phyloP scores from a whole-genome alignment of 176 grass and related monocot genomes.

The Phyllostachys edulis region DNA sequence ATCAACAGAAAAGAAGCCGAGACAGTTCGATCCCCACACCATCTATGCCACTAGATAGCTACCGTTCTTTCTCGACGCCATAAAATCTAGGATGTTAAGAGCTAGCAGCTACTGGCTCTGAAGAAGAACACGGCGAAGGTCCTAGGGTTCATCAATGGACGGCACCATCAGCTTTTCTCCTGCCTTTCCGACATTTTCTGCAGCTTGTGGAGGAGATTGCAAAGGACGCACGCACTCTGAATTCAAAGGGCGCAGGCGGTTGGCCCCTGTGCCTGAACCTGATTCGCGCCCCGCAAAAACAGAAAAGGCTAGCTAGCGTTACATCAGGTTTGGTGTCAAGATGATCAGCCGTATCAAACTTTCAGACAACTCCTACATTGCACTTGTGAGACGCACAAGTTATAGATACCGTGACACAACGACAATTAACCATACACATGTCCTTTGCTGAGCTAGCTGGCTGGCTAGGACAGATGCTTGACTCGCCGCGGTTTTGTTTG shows the following conservation, averaged over 20 bases:
- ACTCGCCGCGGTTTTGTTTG: not conserved
- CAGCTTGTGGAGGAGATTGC: not conserved
- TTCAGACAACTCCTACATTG: not conserved
- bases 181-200: not conserved
- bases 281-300: not conserved
- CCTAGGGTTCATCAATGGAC: not conserved
- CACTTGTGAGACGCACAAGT: no score
- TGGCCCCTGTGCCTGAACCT: not conserved
- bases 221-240: not conserved
- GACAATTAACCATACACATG: not conserved
- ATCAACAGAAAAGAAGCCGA: not conserved
- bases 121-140: not conserved
- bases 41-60: not conserved
- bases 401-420: not conserved
- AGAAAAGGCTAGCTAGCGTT: not conserved
- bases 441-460: not conserved
- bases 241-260: not conserved
- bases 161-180: conserved; percentile 27
- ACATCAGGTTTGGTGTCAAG: conserved; percentile 10
- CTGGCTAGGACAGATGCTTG: not conserved
- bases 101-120: not conserved
- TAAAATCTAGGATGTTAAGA: not conserved
- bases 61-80: no score
- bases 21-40: not conserved
- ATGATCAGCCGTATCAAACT: not conserved